Evolutionary conservation across 73 alveolate species (phyloP).

Genomic region (Symbiodinium pilosum): DNA sequence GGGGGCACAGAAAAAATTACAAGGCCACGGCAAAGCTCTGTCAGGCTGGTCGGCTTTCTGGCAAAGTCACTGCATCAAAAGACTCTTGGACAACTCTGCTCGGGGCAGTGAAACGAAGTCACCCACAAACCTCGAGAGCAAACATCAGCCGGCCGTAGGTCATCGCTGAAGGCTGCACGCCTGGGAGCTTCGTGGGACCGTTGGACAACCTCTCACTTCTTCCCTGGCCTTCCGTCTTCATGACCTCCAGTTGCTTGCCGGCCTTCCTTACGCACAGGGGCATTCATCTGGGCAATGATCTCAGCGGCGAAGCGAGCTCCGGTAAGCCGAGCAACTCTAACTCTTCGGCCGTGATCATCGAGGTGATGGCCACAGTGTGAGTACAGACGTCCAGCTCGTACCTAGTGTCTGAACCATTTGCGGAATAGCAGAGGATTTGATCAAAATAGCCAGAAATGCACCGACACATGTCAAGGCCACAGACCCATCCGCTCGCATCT

Average conservation of each 20-base stretch:
- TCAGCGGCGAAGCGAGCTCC: background rate
- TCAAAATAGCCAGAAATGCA: background rate
- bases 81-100: background rate
- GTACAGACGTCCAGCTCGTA: conserved; percentile 7
- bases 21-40: background rate
- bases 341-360: conserved; percentile 60
- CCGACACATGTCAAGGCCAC: background rate
- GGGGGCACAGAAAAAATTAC: background rate
- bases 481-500: conserved; percentile 26
- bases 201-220: background rate
- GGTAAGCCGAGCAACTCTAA: background rate
- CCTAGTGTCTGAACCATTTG: background rate
- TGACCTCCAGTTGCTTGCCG: conserved; percentile 28
- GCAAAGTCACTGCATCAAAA: background rate
- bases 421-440: background rate
- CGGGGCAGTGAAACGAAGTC: background rate
- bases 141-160: conserved; percentile 88
- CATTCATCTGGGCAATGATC: no score
- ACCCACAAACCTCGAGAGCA: conserved; percentile 38
- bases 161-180: conserved; percentile 47
- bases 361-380: conserved; percentile 35
- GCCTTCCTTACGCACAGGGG: conserved; percentile 3
- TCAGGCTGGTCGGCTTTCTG: conserved; percentile 4
- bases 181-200: background rate
- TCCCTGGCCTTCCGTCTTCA: conserved; percentile 26